Percentiles rank a stretch among this genome's conserved stretches.
Conservation (phyloP, 2,329 filamentous ascomycete species). For the Pseudogymnoascus sp. region DNA sequence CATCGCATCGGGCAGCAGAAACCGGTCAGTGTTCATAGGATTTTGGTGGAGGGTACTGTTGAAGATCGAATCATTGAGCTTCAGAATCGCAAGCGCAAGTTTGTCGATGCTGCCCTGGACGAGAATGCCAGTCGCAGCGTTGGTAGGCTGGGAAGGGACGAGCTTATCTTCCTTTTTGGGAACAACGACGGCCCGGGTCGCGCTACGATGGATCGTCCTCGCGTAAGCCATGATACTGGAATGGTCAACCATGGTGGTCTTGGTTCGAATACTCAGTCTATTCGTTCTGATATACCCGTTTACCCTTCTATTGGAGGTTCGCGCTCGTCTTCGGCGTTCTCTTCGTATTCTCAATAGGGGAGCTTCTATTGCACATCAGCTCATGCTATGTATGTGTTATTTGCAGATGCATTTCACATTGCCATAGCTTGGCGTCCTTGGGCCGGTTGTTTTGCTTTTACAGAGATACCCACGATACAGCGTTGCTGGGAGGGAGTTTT, state of each 20-base stretch:
- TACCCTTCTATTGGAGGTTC: background rate
- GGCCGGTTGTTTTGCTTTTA: conserved; percentile 1
- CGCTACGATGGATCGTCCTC: background rate
- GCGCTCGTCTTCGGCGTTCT: background rate
- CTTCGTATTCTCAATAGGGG: background rate
- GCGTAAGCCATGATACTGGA: background rate
- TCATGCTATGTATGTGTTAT: background rate
- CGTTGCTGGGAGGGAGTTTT: background rate
- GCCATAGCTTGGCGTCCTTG: background rate
- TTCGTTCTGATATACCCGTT: background rate
- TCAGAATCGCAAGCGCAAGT: conserved; percentile 67
- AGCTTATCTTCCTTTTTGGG: conserved; percentile 61
- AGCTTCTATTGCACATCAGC: background rate
- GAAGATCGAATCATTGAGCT: conserved; percentile 78
- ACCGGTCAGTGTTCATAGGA: conserved; percentile 69
- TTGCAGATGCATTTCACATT: background rate
- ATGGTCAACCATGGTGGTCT: background rate
- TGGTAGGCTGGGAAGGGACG: conserved; percentile 54
- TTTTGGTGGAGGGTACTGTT: conserved; percentile 69
- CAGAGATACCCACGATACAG: background rate
- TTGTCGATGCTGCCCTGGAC: conserved; percentile 73
- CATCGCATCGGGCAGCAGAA: conserved; percentile 76
- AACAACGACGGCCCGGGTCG: background rate
- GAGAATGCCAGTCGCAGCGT: conserved; percentile 61
- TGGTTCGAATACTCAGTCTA: background rate